These are phyloP conservation scores for Jatropha multifida DNA, from an alignment of 441 rosid species.

Conservation along the genomic window DNA sequence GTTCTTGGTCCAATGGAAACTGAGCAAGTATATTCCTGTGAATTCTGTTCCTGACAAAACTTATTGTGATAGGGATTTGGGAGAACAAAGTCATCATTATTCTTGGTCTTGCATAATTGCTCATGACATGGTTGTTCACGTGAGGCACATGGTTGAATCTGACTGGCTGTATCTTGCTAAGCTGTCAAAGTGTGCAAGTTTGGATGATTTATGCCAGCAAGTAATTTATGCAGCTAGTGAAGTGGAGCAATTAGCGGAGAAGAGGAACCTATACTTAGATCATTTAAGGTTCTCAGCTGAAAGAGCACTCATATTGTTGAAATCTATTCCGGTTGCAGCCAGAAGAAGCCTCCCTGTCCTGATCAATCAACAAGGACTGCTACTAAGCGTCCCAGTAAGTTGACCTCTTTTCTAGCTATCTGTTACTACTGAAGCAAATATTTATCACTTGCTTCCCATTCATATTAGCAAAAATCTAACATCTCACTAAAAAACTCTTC, in stretches of 20 bases:
- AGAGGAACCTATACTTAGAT: conserved; percentile 24
- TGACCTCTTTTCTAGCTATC: conserved; percentile 8
- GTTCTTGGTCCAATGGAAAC: conserved; percentile 64
- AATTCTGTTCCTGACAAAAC: conserved; percentile 26
- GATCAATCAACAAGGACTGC: conserved; percentile 45
- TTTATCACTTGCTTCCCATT: background rate
- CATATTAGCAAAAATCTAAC: background rate
- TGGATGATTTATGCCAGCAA: conserved; percentile 31
- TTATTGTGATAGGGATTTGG: conserved; percentile 16
- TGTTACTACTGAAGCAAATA: background rate
- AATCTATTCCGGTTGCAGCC: conserved; percentile 67
- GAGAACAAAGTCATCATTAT: conserved; percentile 20
- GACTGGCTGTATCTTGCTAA: conserved; percentile 82
- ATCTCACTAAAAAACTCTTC: background rate
- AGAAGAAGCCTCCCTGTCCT: conserved; percentile 85
- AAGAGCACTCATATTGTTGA: conserved; percentile 50
- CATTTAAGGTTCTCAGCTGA: conserved; percentile 49
- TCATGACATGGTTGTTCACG: conserved; percentile 38
- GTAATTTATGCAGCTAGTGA: conserved; percentile 4
- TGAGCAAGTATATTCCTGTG: conserved; percentile 21
- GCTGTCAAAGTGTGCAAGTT: conserved; percentile 41
- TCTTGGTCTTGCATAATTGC: conserved; percentile 34
- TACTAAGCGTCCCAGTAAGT: conserved; percentile 80
- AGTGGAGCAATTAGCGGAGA: conserved; percentile 23
- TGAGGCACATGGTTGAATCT: conserved; percentile 68